Base-by-base conservation (phyloP, 805 yeast species). In the Sugiyamaella marilandica region DNA sequence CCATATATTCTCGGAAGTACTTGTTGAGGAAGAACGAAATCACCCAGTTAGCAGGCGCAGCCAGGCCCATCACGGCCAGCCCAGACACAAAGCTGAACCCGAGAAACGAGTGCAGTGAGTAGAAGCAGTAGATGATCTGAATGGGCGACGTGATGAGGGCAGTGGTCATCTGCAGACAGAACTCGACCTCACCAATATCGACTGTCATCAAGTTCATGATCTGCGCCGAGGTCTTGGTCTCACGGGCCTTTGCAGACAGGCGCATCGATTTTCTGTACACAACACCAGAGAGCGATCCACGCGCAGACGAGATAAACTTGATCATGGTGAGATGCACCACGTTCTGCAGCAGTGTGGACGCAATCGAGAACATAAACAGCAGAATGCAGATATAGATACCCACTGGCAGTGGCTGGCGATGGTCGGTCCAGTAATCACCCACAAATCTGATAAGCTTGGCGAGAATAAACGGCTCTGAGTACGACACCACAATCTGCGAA, bases 131-230 rank as follows among this genome's bases (percentile, higher is more conserved):
- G 33, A 77, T 62, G 59, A 89, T 82, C 70, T 90, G 96, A 71
- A 88, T 86, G 2, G 96, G 96, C 51, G 95, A 96, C 1, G 96
- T 88, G 91, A 95, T 86, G 51, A 86, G 74, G 44, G 87, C 75
- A 61, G 86, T 86, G 55, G 88, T 79, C 70, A 84, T 81, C 66
- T 86, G 91, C 18, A 84, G 78, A 29, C 83, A 69, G 39, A 78
- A 81, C 60, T 81, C 84, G 41, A 85, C 69, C 56, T 83, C 74
- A 36, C 68, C 66, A n/a, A 84, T 81, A 70, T 87, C 95, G 31
- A 84, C 87, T 14, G 92, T 59, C 70, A 85, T 77, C 62, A 82
- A 72, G 61, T 85, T 87, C 53, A 86, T 74, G 47, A 87, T 83
- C 57, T 85, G 91, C 60, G 94, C 94, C 1, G 88, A 76, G 1